A percentile compares a stretch with the other conserved stretches of the same genome.
Conservation (phyloP, 352 stramenopile species). For the Phytophthora litchii region DNA sequence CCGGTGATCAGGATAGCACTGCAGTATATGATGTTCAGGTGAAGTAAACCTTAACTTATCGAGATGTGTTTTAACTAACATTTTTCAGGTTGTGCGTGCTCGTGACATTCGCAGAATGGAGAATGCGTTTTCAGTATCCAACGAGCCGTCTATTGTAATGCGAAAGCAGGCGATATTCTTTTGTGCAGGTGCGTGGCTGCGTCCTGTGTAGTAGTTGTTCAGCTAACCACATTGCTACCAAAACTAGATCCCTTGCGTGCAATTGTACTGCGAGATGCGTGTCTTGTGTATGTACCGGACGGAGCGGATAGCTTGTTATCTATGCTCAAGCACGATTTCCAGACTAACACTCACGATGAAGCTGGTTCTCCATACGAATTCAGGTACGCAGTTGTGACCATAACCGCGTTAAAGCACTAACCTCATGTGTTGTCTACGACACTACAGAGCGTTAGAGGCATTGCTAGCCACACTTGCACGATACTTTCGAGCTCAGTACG, state of each 20-base stretch:
- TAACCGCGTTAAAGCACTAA: too few species aligned
- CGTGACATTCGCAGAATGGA: slow-evolving; percentile 74
- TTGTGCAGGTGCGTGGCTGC: slow-evolving; percentile 44
- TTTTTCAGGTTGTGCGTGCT: slow-evolving; percentile 49
- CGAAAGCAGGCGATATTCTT: slow-evolving; percentile 71
- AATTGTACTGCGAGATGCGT: slow-evolving; percentile 54
- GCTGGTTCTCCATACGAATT: slow-evolving; percentile 62
- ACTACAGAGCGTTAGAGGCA: slow-evolving; percentile 36
- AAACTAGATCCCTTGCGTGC: slow-evolving; percentile 54
- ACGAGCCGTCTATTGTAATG: slow-evolving; percentile 65
- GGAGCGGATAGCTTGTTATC: slow-evolving; percentile 51
- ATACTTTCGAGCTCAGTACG: slow-evolving; percentile 51
- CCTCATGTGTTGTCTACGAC: too few species aligned
- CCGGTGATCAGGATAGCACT: slow-evolving; percentile 1
- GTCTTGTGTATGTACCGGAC: slow-evolving; percentile 52
- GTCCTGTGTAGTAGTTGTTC: neutral
- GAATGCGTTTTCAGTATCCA: slow-evolving; percentile 59
- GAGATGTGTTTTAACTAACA: too few species aligned
- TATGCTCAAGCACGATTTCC: slow-evolving; percentile 62
- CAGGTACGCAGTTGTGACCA: slow-evolving; percentile 29
- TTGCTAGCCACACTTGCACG: slow-evolving; percentile 46
- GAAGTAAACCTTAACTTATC: neutral
- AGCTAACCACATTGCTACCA: neutral
- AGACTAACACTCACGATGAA: slow-evolving; percentile 39
- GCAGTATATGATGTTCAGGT: slow-evolving; percentile 45